Evolutionary conservation across 2,329 filamentous ascomycete species (phyloP).

Genomic region (Chaetomium sp.): DNA sequence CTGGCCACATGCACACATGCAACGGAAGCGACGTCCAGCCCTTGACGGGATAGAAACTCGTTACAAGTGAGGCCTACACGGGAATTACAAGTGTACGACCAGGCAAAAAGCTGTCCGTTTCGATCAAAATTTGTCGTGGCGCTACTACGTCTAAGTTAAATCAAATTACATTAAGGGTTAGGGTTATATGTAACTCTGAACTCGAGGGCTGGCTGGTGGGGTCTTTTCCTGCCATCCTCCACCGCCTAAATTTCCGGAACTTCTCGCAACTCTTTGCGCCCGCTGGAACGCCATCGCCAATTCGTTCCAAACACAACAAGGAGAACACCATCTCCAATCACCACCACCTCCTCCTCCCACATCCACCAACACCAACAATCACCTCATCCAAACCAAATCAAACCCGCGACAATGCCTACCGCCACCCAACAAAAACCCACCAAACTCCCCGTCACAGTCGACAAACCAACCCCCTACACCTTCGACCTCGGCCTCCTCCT

Average conservation of each 20-base stretch:
- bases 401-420: conserved; percentile 10
- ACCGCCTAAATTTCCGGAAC: conserved; percentile 12
- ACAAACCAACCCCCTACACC: conserved; percentile 82
- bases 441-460: conserved; percentile 58
- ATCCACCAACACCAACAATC: not conserved
- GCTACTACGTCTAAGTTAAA: too few species aligned
- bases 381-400: conserved; percentile 4
- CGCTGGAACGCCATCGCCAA: not conserved
- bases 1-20: not conserved
- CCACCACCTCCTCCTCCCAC: not conserved
- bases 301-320: not conserved
- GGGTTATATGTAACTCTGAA: too few species aligned
- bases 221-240: not conserved
- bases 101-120: too few species aligned
- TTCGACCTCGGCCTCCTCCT: conserved; percentile 91
- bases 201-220: too few species aligned
- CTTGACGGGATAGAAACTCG: too few species aligned
- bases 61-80: too few species aligned
- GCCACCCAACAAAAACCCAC: conserved; percentile 30
- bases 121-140: too few species aligned
- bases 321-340: not conserved
- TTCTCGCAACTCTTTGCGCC: not conserved
- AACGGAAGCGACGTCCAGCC: too few species aligned
- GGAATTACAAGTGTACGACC: too few species aligned
- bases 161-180: too few species aligned